These are phyloP conservation scores for Lipomyces sp. DNA, from an alignment of 805 yeast species.

Conservation along the genomic window DNA sequence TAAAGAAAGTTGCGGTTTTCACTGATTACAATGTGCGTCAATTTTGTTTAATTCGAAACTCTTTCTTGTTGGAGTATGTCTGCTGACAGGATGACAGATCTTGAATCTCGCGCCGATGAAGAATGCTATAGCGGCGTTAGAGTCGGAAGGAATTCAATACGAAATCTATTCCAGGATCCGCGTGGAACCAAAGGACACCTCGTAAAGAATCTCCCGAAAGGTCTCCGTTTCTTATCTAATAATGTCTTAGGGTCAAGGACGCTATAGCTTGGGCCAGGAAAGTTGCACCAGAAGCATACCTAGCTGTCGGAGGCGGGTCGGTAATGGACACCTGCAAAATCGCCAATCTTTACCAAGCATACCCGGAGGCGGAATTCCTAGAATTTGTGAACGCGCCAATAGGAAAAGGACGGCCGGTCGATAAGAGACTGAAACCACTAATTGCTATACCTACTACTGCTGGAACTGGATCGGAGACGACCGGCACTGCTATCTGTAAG, in stretches of 20 bases:
- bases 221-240: background rate
- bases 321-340: slow-evolving; percentile 55
- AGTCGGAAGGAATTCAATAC: slow-evolving; percentile 45
- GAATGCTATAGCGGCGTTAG: slow-evolving; percentile 45
- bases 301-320: slow-evolving; percentile 55
- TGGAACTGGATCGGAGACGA: slow-evolving; percentile 55
- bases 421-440: slow-evolving; percentile 47
- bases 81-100: slow-evolving; percentile 27
- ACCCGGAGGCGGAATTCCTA: slow-evolving; percentile 49
- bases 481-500: slow-evolving; percentile 51
- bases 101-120: slow-evolving; percentile 43
- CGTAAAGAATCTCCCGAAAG: slow-evolving; percentile 41
- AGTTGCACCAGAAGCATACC: slow-evolving; percentile 48
- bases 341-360: slow-evolving; percentile 50
- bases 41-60: background rate
- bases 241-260: slow-evolving; percentile 42
- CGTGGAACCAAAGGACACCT: slow-evolving; percentile 48
- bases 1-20: slow-evolving; percentile 47
- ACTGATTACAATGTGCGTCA: slow-evolving; percentile 44
- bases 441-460: slow-evolving; percentile 55
- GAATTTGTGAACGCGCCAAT: slow-evolving; percentile 53
- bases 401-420: slow-evolving; percentile 48
- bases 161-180: slow-evolving; percentile 47
- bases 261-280: slow-evolving; percentile 49
- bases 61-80: background rate